These are phyloP conservation scores for Auriscalpium microsporum DNA, from an alignment of 768 basidiomycete genomes.

Conservation along the genomic window DNA sequence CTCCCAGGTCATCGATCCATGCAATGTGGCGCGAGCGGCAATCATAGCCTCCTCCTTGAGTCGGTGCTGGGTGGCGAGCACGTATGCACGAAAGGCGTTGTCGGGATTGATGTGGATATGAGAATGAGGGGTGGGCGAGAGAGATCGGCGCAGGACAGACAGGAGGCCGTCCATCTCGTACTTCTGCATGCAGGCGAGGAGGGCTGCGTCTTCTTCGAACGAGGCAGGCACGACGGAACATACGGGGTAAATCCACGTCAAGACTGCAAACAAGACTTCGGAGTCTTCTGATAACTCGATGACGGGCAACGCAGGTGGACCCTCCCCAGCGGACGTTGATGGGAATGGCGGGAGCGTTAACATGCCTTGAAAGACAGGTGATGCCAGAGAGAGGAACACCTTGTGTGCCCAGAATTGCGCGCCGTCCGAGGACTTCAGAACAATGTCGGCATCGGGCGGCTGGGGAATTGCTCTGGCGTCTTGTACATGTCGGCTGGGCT, in stretches of 20 bases:
- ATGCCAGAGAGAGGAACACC: conserved; percentile 9
- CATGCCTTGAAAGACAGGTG: conserved; percentile 12
- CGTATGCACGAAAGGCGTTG: neutral
- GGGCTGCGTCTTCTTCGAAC: neutral
- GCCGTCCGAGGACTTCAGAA: conserved; percentile 3
- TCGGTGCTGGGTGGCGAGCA: neutral
- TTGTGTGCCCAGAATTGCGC: conserved; percentile 9
- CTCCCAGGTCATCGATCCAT: neutral
- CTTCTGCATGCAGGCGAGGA: neutral
- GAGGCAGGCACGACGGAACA: neutral
- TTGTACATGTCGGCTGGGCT: neutral
- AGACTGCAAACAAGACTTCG: neutral
- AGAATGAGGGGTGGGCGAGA: neutral
- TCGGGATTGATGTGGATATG: neutral
- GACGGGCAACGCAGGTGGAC: neutral
- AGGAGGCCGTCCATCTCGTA: neutral
- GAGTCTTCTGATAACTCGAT: neutral
- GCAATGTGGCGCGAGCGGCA: neutral
- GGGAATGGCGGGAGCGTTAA: conserved; percentile 2
- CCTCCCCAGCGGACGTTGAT: neutral
- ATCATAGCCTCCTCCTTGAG: neutral
- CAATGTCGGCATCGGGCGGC: conserved; percentile 3
- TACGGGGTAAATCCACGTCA: neutral
- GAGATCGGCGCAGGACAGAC: neutral
- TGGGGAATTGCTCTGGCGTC: neutral